Conservation (phyloP, 257 asterid genomes). For the Przewalskia tangutica region DNA sequence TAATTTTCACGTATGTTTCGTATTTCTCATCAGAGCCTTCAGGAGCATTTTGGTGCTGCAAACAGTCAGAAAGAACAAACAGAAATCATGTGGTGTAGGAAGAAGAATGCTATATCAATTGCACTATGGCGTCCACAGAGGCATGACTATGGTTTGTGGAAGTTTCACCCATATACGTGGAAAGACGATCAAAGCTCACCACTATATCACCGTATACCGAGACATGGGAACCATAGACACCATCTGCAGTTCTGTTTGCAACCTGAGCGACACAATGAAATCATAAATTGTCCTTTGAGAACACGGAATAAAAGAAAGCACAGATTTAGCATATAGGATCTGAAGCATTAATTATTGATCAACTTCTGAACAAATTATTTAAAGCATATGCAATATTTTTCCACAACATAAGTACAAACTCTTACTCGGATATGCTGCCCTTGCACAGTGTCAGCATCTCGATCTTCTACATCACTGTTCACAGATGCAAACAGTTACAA, state of each 20-base stretch:
- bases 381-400: not conserved
- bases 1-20: slow-evolving; percentile 67
- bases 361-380: not conserved
- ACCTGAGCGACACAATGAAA: slow-evolving; percentile 29
- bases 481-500: not conserved
- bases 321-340: not conserved
- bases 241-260: not conserved
- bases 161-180: not conserved
- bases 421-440: not conserved
- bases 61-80: not conserved
- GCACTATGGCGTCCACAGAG: slow-evolving; percentile 23
- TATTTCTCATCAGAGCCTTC: slow-evolving; percentile 62
- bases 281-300: not conserved
- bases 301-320: not conserved
- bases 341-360: slow-evolving; percentile 29
- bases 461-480: not conserved
- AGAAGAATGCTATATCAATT: not conserved
- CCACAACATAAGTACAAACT: not conserved
- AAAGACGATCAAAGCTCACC: not conserved
- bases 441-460: not conserved
- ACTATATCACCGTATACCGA: not conserved
- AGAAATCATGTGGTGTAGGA: not conserved
- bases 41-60: slow-evolving; percentile 54
- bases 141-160: not conserved
- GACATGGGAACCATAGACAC: not conserved